A percentile compares a stretch with the other conserved stretches of the same genome.
Evolutionary conservation across 148 eudicot species (phyloP).

Genomic region (Vaccinium corymbosum): DNA sequence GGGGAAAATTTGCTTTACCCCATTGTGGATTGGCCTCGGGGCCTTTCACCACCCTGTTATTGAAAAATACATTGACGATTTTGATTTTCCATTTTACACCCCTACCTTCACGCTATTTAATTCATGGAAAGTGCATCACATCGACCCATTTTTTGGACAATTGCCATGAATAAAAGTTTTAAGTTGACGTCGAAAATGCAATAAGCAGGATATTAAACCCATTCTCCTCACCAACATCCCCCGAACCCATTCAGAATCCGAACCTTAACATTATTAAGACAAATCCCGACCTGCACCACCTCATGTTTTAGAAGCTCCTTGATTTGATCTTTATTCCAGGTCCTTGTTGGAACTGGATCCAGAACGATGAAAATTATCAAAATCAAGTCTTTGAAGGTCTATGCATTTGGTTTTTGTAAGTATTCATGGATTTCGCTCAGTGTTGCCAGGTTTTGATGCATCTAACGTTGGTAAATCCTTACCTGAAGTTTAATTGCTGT

Average conservation of each 20-base stretch:
- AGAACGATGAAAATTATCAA: slow-evolving; percentile 67
- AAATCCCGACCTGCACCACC: neutral
- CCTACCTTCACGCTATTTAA: neutral
- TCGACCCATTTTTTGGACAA: neutral
- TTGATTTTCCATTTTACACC: too few species aligned
- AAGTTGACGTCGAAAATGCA: neutral
- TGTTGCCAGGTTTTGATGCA: neutral
- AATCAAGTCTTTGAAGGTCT: slow-evolving; percentile 78
- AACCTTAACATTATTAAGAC: neutral
- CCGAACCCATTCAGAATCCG: neutral
- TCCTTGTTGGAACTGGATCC: slow-evolving; percentile 96
- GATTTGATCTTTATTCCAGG: slow-evolving; percentile 36
- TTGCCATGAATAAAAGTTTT: neutral
- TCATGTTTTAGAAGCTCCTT: neutral
- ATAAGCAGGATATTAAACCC: neutral
- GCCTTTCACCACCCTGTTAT: neutral
- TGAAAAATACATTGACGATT: neutral
- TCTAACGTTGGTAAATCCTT: neutral
- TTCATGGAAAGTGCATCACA: neutral
- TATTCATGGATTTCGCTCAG: slow-evolving; percentile 11
- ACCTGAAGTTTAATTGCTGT: neutral
- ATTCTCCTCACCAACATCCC: neutral
- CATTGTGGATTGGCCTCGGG: neutral
- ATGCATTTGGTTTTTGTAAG: slow-evolving; percentile 96
- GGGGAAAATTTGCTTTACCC: neutral